phyloP scores from a whole-genome alignment of 441 rosid genomes.

The Adansonia madagascariensis region DNA sequence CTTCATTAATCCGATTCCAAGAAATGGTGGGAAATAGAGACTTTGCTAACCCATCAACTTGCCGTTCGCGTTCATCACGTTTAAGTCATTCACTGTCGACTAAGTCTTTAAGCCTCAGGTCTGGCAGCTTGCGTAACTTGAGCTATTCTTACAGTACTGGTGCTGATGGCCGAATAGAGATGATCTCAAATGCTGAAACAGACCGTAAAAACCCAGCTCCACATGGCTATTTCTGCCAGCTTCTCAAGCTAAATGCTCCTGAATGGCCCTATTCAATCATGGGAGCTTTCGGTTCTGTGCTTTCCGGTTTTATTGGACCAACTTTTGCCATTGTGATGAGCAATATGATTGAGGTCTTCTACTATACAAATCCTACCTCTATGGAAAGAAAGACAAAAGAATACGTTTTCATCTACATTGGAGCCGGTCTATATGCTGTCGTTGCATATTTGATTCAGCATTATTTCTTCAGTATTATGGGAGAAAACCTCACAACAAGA shows the following conservation, averaged over 20 bases:
- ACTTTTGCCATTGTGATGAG: constrained; percentile 96
- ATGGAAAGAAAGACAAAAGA: constrained; percentile 98
- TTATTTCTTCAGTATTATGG: constrained; percentile 99
- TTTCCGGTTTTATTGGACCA: constrained; percentile 94
- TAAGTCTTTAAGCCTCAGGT: constrained; percentile 88
- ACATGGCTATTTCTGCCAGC: constrained; percentile 78
- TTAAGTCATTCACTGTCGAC: constrained; percentile 90
- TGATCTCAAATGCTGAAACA: constrained; percentile 95
- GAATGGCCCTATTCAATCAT: constrained; percentile 99
- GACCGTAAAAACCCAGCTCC: constrained; percentile 92
- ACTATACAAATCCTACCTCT: constrained; percentile 75
- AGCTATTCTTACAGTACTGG: constrained; percentile 98
- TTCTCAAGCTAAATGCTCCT: constrained; percentile 89
- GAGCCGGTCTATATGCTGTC: constrained; percentile 92
- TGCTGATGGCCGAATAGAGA: constrained; percentile 96
- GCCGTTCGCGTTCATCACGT: constrained; percentile 80
- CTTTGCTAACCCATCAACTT: constrained; percentile 86
- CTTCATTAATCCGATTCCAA: constrained; percentile 89
- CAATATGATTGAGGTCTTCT: constrained; percentile 98
- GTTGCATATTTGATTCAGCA: constrained; percentile 94
- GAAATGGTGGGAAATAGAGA: constrained; percentile 88
- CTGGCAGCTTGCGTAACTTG: constrained; percentile 91
- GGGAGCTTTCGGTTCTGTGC: constrained; percentile 92
- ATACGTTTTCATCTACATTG: constrained; percentile 93
- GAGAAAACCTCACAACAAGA: constrained; percentile 97